These are phyloP conservation scores for Adansonia rubrostipa DNA, from an alignment of 441 rosid genomes.

Conservation along the genomic window DNA sequence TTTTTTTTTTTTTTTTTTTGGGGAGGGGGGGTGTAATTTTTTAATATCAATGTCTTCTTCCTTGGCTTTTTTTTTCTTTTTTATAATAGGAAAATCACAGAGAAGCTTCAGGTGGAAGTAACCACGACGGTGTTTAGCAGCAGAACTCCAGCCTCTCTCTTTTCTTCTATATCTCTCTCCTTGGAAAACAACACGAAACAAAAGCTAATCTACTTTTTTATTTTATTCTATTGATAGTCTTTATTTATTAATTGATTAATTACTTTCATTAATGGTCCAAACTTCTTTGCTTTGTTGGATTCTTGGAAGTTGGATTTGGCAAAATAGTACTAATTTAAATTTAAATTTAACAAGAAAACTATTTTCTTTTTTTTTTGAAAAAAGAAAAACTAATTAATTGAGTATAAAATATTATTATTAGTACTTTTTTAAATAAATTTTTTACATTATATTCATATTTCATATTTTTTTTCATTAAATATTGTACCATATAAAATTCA, in stretches of 20 bases:
- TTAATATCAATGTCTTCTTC: conserved; percentile 27
- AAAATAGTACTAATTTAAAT: not conserved
- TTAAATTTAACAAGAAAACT: not conserved
- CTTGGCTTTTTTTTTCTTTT: conserved; percentile 16
- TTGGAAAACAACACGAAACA: not conserved
- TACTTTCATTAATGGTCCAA: not conserved
- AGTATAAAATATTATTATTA: not conserved
- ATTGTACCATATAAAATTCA: too few species aligned
- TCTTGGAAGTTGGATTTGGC: not conserved
- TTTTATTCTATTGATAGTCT: not conserved
- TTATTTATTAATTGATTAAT: not conserved
- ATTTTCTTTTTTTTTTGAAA: not conserved
- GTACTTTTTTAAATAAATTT: not conserved
- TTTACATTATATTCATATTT: not conserved
- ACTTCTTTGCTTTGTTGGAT: not conserved
- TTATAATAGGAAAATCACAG: conserved; percentile 33
- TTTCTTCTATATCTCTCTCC: not conserved
- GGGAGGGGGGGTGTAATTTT: not conserved
- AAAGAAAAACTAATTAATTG: not conserved
- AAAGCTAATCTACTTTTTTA: not conserved
- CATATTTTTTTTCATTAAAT: not conserved
- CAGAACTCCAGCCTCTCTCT: conserved; percentile 25
- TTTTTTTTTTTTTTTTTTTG: not conserved
- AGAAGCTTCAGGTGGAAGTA: conserved; percentile 52
- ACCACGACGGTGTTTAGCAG: conserved; percentile 44